Conservation (phyloP, 371 early-diverging fungal genomes). For the Rhizopus stolonifer region DNA sequence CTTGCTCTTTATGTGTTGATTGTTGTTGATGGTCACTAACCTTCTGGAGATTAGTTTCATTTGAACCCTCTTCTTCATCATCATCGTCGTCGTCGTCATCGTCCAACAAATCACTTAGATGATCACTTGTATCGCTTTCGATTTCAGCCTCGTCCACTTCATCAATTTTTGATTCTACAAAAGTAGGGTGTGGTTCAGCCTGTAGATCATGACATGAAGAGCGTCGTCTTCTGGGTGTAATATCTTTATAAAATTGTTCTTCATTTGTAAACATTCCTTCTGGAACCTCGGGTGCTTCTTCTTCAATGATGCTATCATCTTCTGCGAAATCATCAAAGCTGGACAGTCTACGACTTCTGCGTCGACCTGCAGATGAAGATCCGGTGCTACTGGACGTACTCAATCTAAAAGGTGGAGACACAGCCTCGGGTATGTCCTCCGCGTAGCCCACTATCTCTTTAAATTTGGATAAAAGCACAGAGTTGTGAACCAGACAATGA, state of each 20-base stretch:
- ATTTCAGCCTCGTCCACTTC: conserved; percentile 24
- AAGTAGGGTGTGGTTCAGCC: conserved; percentile 32
- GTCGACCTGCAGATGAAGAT: conserved; percentile 7
- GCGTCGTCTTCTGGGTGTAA: conserved; percentile 24
- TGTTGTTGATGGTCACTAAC: conserved; percentile 6
- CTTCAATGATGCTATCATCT: conserved; percentile 15
- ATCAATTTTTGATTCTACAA: conserved; percentile 22
- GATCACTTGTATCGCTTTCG: conserved; percentile 18
- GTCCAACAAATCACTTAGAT: conserved; percentile 21
- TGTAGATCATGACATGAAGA: conserved; percentile 25
- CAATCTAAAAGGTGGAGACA: conserved; percentile 2
- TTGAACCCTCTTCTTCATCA: not conserved
- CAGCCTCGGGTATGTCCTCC: conserved; percentile 14
- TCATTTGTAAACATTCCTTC: conserved; percentile 23
- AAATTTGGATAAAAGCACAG: conserved; percentile 47
- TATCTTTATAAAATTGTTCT: conserved; percentile 34
- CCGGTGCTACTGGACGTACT: conserved; percentile 14
- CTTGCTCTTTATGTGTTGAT: no score
- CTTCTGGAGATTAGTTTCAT: not conserved
- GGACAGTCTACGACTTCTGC: conserved; percentile 18
- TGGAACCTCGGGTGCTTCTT: conserved; percentile 19
- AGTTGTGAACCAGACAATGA: conserved; percentile 37
- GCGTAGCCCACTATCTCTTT: conserved; percentile 45
- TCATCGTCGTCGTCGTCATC: conserved; percentile 14
- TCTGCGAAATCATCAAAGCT: conserved; percentile 15